phyloP scores from a whole-genome alignment of 108 stramenopile genomes.

The Stephanodiscus minutulus region DNA sequence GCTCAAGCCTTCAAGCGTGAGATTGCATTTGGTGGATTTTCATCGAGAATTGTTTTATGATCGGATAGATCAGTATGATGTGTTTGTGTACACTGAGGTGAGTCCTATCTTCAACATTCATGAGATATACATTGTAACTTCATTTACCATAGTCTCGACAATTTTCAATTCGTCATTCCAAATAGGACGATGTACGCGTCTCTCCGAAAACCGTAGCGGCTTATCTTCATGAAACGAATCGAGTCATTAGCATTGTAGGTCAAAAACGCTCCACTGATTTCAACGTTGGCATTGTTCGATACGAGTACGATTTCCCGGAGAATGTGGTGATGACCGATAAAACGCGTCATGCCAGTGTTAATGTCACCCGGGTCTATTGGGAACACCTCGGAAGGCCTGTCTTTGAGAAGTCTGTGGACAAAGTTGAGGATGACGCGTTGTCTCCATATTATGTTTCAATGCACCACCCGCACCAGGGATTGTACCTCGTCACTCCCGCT shows the following conservation, averaged over 20 bases:
- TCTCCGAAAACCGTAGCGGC: constrained; percentile 77
- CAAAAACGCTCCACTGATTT: constrained; percentile 52
- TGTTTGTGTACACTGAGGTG: constrained; percentile 82
- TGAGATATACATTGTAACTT: neutral
- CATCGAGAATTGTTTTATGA: constrained; percentile 82
- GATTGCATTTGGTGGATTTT: constrained; percentile 82
- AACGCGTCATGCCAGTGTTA: constrained; percentile 81
- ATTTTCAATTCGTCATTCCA: neutral
- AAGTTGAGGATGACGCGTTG: constrained; percentile 43
- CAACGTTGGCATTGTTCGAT: constrained; percentile 87
- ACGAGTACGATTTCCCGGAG: constrained; percentile 87
- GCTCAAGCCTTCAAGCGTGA: constrained; percentile 54
- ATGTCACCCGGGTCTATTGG: constrained; percentile 88
- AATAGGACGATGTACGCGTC: constrained; percentile 80
- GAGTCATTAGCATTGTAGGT: constrained; percentile 58
- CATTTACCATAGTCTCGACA: neutral
- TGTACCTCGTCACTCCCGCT: constrained; percentile 75
- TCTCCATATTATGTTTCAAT: constrained; percentile 68
- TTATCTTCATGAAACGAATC: constrained; percentile 75
- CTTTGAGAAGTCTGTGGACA: constrained; percentile 58
- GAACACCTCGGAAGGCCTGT: constrained; percentile 67
- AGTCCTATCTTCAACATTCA: neutral
- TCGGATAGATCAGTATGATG: constrained; percentile 73
- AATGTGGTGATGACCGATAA: constrained; percentile 86
- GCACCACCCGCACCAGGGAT: constrained; percentile 86